phyloP scores from a whole-genome alignment of 345 rosid species.

The Populus tremula region DNA sequence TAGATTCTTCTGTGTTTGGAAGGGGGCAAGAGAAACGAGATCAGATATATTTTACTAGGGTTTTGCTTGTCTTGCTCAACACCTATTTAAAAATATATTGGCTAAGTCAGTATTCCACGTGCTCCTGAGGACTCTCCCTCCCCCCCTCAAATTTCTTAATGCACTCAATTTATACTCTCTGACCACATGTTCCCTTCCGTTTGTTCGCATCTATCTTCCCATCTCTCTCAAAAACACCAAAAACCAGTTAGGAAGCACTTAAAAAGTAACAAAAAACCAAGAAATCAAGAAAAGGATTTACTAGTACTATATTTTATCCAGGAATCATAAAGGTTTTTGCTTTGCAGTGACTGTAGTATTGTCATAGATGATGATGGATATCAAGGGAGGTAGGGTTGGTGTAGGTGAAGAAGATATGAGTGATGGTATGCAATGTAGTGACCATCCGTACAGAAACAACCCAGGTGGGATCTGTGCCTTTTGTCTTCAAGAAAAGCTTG shows the following conservation, averaged over 20 bases:
- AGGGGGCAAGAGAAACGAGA: background rate
- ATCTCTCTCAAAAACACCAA: slow-evolving; percentile 20
- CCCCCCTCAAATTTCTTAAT: slow-evolving; percentile 15
- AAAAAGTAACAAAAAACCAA: slow-evolving; percentile 19
- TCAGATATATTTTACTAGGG: background rate
- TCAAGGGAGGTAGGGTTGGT: slow-evolving; percentile 28
- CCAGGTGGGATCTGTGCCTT: slow-evolving; percentile 98
- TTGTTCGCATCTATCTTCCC: slow-evolving; percentile 25
- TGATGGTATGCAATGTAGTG: slow-evolving; percentile 79
- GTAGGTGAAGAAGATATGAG: slow-evolving; percentile 62
- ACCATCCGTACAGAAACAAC: slow-evolving; percentile 73
- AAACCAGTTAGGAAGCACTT: background rate
- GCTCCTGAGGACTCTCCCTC: slow-evolving; percentile 27
- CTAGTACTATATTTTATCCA: background rate
- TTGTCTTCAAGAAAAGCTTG: slow-evolving; percentile 96
- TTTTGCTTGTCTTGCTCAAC: slow-evolving; percentile 19
- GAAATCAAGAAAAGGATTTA: background rate
- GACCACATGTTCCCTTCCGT: slow-evolving; percentile 24
- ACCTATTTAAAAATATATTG: slow-evolving; percentile 6
- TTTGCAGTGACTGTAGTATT: background rate
- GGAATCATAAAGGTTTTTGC: slow-evolving; percentile 8
- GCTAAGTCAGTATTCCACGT: slow-evolving; percentile 40
- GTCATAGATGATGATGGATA: background rate
- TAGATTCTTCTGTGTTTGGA: slow-evolving; percentile 16
- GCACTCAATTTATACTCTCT: slow-evolving; percentile 28